Percentiles rank a stretch among this genome's conserved stretches.
These are phyloP conservation scores for Claviceps purpurea DNA, from an alignment of 2,329 filamentous ascomycete species.

Conservation along the genomic window DNA sequence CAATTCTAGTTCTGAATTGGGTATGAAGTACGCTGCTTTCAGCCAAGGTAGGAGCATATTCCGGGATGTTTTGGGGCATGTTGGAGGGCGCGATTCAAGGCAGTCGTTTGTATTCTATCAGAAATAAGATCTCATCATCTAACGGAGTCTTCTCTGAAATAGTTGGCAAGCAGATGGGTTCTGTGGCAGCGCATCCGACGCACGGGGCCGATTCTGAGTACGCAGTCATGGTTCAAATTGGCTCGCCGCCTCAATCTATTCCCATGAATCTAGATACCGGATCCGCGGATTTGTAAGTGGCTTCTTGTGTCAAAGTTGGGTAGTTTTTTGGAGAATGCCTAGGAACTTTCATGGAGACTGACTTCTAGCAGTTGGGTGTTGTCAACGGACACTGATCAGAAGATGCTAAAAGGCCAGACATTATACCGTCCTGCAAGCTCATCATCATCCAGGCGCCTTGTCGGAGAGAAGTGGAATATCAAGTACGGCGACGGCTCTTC, in stretches of 20 bases:
- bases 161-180: constrained; percentile 11
- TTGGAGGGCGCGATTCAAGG: not conserved
- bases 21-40: constrained; percentile 11
- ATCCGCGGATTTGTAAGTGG: constrained; percentile 33
- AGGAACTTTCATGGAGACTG: not conserved
- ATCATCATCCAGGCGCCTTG: constrained; percentile 27
- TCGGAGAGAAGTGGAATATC: constrained; percentile 39
- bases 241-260: constrained; percentile 40
- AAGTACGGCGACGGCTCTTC: constrained; percentile 51
- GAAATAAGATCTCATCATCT: not conserved
- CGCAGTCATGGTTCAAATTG: constrained; percentile 48
- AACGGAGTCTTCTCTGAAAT: not conserved
- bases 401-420: constrained; percentile 35
- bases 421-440: constrained; percentile 40
- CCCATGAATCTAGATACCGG: constrained; percentile 58
- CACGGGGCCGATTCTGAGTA: constrained; percentile 39
- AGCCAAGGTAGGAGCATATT: not conserved
- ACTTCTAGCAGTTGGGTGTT: constrained; percentile 48
- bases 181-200: constrained; percentile 15
- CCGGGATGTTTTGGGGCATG: not conserved
- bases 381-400: constrained; percentile 39
- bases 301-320: not conserved
- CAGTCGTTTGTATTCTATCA: not conserved
- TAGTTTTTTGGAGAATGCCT: not conserved
- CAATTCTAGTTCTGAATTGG: constrained; percentile 11